Conservation (phyloP, 352 stramenopile species). For the Pythium plurisporium region DNA sequence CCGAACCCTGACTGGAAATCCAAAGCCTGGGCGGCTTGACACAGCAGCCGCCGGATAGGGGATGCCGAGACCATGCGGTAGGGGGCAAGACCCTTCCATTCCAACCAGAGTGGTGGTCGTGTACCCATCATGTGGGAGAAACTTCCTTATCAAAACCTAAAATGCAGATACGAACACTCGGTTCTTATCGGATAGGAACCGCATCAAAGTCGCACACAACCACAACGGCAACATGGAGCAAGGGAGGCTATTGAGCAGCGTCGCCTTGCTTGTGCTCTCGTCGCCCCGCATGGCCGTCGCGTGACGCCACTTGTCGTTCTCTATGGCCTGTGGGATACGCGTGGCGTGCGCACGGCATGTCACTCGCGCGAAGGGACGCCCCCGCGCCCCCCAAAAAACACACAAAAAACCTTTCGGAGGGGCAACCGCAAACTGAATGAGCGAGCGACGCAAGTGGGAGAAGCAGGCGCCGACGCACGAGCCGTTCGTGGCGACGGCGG, state of each 20-base stretch:
- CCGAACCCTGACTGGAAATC: slow-evolving; percentile 12
- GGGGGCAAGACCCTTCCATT: background rate
- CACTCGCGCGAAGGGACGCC: slow-evolving; percentile 10
- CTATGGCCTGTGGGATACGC: background rate
- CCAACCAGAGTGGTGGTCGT: background rate
- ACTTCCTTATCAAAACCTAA: background rate
- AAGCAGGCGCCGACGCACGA: slow-evolving; percentile 9
- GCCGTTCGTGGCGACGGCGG: background rate
- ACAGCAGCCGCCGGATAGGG: background rate
- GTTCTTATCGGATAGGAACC: too few species aligned
- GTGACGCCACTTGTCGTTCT: background rate
- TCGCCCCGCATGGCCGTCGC: too few species aligned
- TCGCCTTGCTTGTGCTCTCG: too few species aligned
- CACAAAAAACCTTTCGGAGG: background rate
- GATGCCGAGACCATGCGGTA: background rate
- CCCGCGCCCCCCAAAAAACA: background rate
- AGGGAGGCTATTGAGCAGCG: too few species aligned
- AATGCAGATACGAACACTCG: too few species aligned
- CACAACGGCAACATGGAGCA: too few species aligned
- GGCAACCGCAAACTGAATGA: slow-evolving; percentile 1
- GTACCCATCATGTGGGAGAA: background rate
- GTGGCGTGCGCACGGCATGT: background rate
- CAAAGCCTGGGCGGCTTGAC: too few species aligned
- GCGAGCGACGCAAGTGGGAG: slow-evolving; percentile 33
- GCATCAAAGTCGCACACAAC: too few species aligned